Evolutionary conservation across 2,329 filamentous ascomycete species (phyloP).

Genomic region (Penicillium sp.): DNA sequence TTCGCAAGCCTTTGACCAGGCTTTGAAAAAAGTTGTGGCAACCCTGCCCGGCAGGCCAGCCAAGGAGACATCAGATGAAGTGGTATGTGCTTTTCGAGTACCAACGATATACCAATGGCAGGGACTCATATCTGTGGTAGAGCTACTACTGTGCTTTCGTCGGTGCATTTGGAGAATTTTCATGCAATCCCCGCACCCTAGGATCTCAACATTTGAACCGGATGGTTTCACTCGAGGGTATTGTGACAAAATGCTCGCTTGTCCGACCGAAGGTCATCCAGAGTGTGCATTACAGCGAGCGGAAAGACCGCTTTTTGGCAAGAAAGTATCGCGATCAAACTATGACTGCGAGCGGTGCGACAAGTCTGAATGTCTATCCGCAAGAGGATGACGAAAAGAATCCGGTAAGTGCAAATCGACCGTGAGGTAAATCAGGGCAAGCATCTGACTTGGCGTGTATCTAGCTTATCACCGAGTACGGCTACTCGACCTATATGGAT

Average conservation of each 20-base stretch:
- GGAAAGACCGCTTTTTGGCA: constrained; percentile 76
- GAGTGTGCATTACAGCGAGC: constrained; percentile 94
- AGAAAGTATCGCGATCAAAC: constrained; percentile 94
- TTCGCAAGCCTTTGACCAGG: constrained; percentile 78
- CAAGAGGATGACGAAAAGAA: constrained; percentile 91
- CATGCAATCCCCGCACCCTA: constrained; percentile 89
- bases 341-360: constrained; percentile 81
- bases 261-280: constrained; percentile 97
- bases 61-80: constrained; percentile 70
- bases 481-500: constrained; percentile 89
- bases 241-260: constrained; percentile 91
- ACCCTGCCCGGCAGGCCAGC: constrained; percentile 69
- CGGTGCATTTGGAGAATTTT: constrained; percentile 89
- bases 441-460: background rate
- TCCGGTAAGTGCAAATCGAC: constrained; percentile 46
- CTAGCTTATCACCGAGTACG: constrained; percentile 83
- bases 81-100: constrained; percentile 42
- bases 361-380: constrained; percentile 87
- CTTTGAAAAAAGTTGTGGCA: constrained; percentile 80
- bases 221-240: constrained; percentile 96
- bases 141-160: constrained; percentile 93
- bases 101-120: background rate
- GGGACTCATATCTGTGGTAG: constrained; percentile 19
- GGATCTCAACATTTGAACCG: constrained; percentile 85
- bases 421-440: background rate